Conservation (phyloP, 2,329 filamentous ascomycete species). For the Fusarium sp. region DNA sequence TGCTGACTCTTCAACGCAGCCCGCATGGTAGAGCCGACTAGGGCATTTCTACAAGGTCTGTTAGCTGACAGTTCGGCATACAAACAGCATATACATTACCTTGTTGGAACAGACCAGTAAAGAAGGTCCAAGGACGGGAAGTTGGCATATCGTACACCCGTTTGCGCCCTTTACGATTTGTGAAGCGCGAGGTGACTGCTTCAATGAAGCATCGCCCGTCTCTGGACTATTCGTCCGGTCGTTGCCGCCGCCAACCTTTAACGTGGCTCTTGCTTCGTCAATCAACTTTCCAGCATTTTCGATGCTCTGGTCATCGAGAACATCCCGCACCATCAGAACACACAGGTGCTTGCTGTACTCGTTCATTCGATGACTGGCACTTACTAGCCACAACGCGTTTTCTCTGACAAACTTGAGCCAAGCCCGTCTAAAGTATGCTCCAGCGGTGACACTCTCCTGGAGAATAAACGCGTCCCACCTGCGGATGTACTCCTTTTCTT, state of each 20-base stretch:
- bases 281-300: conserved; percentile 58
- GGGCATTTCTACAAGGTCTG: conserved; percentile 55
- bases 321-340: conserved; percentile 63
- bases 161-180: conserved; percentile 58
- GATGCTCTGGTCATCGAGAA: conserved; percentile 60
- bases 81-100: conserved; percentile 52
- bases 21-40: conserved; percentile 62
- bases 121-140: conserved; percentile 61
- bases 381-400: conserved; percentile 66
- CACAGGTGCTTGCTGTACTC: conserved; percentile 69
- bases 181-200: conserved; percentile 50
- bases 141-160: conserved; percentile 63
- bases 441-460: conserved; percentile 63
- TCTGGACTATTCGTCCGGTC: conserved; percentile 27
- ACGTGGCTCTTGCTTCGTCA: conserved; percentile 56
- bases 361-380: conserved; percentile 60
- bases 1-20: conserved; percentile 58
- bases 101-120: conserved; percentile 64
- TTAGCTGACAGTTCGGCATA: conserved; percentile 32
- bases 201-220: conserved; percentile 34
- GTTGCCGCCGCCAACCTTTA: conserved; percentile 16
- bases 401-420: conserved; percentile 65
- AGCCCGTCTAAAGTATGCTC: conserved; percentile 63
- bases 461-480: conserved; percentile 70
- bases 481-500: conserved; percentile 69